Evolutionary conservation across 208 protist species (phyloP), one percentile per base, ranked within the genome.

Genomic region (Leptomonas pyrrhocoris): DNA sequence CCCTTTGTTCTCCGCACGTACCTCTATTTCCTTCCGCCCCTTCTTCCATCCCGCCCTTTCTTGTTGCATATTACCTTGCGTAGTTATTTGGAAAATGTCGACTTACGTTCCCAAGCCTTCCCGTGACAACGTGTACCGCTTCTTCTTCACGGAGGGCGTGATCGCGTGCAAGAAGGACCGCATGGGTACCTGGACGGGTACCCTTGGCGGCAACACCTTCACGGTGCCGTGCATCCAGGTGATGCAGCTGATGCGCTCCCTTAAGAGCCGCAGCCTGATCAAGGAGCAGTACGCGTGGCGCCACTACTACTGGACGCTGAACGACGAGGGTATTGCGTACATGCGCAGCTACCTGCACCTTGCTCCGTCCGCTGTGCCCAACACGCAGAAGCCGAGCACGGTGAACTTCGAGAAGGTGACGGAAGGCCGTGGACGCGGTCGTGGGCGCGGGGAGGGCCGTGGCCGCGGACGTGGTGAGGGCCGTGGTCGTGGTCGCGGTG

Each of bases 231-330:
- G 80, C 77, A 69, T 94, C 25, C 90, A 96, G 78, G 82, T 96
- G 56, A 94, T 93, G 87, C 88, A 96, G 80, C 81, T 96, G 57
- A 93, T 96, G 88, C 87, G 88, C 79, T 96, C 90, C 40, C 83
- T 96, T 72, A 93, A 93, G 84, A 96, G 90, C 84, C 90, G 90
- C 74, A 84, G 80, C 77, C 82, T 96, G 62, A 89, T 98, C 72
- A 94, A 92, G 78, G 92, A 98, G 87, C 81, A 93, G 79, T 98
- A 95, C 72, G 89, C 91, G 62, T 98, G 94, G 94, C 88, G 90
- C 79, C 88, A 98, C 80, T 97, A 93, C 87, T 98, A 98, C 90
- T 98, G 89, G 90, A 94, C 85, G 67, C 90, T 98, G 66, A 95
- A 92, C 79, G 87, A 97, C 61, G 84, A 91, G 57, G 97, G 97